These are phyloP conservation scores for Mycena chlorophos DNA, from an alignment of 768 basidiomycete species.

Conservation along the genomic window DNA sequence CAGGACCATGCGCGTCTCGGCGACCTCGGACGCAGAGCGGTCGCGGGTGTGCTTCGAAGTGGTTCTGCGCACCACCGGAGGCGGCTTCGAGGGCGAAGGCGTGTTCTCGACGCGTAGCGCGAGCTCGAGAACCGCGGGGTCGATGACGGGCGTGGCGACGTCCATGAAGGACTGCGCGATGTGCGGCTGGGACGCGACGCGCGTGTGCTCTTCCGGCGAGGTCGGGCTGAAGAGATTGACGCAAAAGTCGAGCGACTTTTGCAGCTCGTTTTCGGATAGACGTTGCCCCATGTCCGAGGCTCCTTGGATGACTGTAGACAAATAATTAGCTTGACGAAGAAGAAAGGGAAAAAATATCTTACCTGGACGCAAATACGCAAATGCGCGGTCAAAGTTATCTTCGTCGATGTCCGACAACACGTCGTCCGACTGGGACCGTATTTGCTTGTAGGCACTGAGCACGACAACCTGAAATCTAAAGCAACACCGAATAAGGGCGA, in stretches of 20 bases:
- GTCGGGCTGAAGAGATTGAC: constrained; percentile 71
- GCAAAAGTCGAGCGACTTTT: constrained; percentile 77
- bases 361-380: constrained; percentile 64
- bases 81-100: not conserved
- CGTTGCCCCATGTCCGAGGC: constrained; percentile 73
- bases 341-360: constrained; percentile 16
- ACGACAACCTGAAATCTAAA: constrained; percentile 68
- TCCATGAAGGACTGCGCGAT: constrained; percentile 49
- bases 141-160: constrained; percentile 48
- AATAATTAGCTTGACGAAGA: not conserved
- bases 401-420: constrained; percentile 65
- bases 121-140: constrained; percentile 43
- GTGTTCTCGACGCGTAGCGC: constrained; percentile 30
- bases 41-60: constrained; percentile 22
- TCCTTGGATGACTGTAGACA: constrained; percentile 68
- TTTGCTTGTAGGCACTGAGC: constrained; percentile 73
- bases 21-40: constrained; percentile 37
- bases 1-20: constrained; percentile 54
- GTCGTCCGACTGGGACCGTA: constrained; percentile 55
- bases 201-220: constrained; percentile 58
- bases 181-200: constrained; percentile 29
- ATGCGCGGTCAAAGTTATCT: constrained; percentile 70
- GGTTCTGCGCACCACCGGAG: constrained; percentile 8
- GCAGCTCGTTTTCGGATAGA: constrained; percentile 71
- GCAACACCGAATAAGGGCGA: not conserved